phyloP scores from a whole-genome alignment of 345 rosid genomes.

The Citrus hindsii region DNA sequence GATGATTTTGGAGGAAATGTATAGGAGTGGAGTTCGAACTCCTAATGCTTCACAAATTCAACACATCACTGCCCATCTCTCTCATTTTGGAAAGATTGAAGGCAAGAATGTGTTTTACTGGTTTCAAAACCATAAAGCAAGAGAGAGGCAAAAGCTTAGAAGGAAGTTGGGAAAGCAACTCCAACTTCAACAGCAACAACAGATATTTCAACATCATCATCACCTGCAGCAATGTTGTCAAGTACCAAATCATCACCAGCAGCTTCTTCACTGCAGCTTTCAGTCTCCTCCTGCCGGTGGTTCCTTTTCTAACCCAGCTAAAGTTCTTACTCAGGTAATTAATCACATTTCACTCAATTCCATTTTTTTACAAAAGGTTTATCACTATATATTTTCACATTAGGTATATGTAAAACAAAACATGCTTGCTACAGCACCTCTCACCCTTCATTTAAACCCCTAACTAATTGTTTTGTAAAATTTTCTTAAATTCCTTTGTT shows the following conservation, averaged over 20 bases:
- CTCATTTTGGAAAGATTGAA: conserved; percentile 71
- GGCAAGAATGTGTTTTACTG: conserved; percentile 96
- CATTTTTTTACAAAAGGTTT: too few relatives aligned
- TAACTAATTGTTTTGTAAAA: too few relatives aligned
- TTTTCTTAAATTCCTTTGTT: too few relatives aligned
- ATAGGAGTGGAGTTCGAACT: conserved; percentile 71
- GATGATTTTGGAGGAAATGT: conserved; percentile 89
- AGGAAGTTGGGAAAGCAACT: conserved; percentile 73
- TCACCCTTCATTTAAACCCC: too few relatives aligned
- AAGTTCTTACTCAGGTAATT: conserved; percentile 40
- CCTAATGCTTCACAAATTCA: conserved; percentile 88
- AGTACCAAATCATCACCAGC: conserved; percentile 9
- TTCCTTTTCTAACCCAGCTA: conserved; percentile 24
- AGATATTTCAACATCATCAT: conserved; percentile 6
- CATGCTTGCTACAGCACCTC: too few relatives aligned
- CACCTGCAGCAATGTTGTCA: conserved; percentile 13
- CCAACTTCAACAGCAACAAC: conserved; percentile 52
- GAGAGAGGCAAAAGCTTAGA: conserved; percentile 81
- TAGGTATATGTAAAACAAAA: too few relatives aligned
- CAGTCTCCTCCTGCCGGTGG: conserved; percentile 20
- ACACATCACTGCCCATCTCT: conserved; percentile 76
- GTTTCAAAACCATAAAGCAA: conserved; percentile 98
- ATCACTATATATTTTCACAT: too few relatives aligned
- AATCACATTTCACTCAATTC: not conserved
- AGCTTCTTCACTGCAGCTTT: conserved; percentile 28